These are phyloP conservation scores for Aspergillus persii DNA, from an alignment of 2,329 filamentous ascomycete species.

Conservation along the genomic window DNA sequence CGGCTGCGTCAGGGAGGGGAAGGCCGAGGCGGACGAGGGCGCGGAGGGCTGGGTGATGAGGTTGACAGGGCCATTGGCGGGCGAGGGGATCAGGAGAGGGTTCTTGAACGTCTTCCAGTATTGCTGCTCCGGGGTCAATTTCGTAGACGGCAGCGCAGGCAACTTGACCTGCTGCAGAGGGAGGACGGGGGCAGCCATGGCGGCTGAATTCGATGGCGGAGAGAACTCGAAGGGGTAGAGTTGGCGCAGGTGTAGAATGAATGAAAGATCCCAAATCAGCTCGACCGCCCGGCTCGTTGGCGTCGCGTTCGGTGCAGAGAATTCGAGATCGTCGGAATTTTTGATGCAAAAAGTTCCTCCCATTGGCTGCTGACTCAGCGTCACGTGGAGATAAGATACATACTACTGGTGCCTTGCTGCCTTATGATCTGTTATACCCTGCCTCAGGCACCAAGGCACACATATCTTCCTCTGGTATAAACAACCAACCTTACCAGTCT, in stretches of 20 bases:
- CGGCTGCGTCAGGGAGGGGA: slow-evolving; percentile 46
- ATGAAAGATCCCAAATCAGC: background rate
- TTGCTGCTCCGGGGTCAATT: slow-evolving; percentile 80
- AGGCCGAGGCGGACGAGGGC: slow-evolving; percentile 43
- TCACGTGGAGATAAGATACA: background rate
- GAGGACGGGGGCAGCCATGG: slow-evolving; percentile 83
- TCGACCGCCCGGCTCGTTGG: slow-evolving; percentile 4
- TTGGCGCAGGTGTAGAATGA: too few relatives aligned
- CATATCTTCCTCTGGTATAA: background rate
- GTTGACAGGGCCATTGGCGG: slow-evolving; percentile 84
- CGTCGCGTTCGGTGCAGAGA: background rate
- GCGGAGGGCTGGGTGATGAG: slow-evolving; percentile 73
- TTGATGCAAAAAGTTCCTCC: background rate
- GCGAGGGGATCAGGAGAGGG: slow-evolving; percentile 83
- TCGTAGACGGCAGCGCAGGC: slow-evolving; percentile 73
- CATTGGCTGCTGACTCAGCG: background rate
- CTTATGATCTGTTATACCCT: background rate
- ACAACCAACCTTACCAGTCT: too few relatives aligned
- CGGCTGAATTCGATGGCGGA: slow-evolving; percentile 7
- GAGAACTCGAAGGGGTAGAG: background rate
- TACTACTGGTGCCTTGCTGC: background rate
- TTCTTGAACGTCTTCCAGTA: slow-evolving; percentile 98
- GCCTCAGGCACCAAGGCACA: background rate
- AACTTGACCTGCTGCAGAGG: slow-evolving; percentile 79
- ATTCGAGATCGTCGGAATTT: slow-evolving; percentile 1